These are phyloP conservation scores for Arthrobotrys megalospora DNA, from an alignment of 2,329 filamentous ascomycete genomes.

Conservation along the genomic window DNA sequence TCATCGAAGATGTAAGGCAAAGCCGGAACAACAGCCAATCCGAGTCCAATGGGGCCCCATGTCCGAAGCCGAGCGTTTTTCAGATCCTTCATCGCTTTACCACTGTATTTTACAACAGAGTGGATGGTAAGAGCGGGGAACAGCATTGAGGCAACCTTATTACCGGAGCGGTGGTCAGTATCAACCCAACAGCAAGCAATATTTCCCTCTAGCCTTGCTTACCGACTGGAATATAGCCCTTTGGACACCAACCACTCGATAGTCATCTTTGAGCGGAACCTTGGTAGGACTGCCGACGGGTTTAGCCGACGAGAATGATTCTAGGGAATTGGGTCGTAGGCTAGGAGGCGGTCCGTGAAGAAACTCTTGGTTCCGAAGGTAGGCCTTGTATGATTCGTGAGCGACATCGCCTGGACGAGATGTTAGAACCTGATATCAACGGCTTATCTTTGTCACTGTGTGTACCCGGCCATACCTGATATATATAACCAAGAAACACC, in stretches of 20 bases:
- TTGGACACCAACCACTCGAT: constrained; percentile 89
- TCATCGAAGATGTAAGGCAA: constrained; percentile 89
- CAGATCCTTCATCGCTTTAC: constrained; percentile 83
- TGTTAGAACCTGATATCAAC: background rate
- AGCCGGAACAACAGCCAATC: constrained; percentile 83
- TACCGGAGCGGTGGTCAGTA: constrained; percentile 2
- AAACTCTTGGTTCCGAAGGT: constrained; percentile 84
- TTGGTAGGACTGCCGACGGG: constrained; percentile 62
- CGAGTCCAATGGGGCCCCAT: constrained; percentile 91
- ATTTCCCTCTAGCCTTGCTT: background rate
- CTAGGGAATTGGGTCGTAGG: constrained; percentile 36
- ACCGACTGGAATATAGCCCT: constrained; percentile 84
- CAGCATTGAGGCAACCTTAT: constrained; percentile 86
- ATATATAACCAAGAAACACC: constrained; percentile 93
- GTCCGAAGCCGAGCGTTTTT: constrained; percentile 84
- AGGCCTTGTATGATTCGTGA: constrained; percentile 96
- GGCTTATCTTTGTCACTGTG: background rate
- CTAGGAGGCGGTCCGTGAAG: constrained; percentile 74
- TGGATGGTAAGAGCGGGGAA: constrained; percentile 95
- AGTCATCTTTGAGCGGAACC: constrained; percentile 87
- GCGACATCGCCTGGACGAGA: constrained; percentile 78
- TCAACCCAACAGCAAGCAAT: constrained; percentile 66
- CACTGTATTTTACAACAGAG: constrained; percentile 90
- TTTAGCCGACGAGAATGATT: constrained; percentile 50
- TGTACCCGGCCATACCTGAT: constrained; percentile 69